Base-by-base conservation (phyloP, 768 basidiomycete genomes). In the Russula foetens region DNA sequence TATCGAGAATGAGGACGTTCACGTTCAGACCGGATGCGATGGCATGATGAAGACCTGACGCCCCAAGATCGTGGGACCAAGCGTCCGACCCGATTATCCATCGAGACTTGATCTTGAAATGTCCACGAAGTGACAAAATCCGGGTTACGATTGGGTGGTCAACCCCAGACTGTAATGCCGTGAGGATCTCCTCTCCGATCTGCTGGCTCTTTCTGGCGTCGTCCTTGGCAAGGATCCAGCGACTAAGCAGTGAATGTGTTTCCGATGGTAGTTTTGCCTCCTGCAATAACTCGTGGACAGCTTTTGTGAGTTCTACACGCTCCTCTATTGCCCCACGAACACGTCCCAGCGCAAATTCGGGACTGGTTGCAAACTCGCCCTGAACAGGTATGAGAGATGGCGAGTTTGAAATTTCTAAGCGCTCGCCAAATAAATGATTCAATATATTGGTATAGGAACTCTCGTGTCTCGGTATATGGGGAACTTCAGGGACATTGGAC, bases 71-170 rank as follows among this genome's bases (percentile, higher is more conserved):
- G 71, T 97, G 92, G 0, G 95, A 89, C 97, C 97, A 98, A 0
- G 92, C 90, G 71, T 99, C 97, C 21, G 95, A 98, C 21, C 96
- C 94, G 67, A 99, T 88, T 72, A 99, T 98, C 97, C 97, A 99
- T 60, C 90, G 80, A 7, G 91, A 93, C 39, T 77, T 77, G 8
- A 84, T 76, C 44, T 82, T 75, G 66, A 97, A 83, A 66, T 85
- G 81, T 21, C 81, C 73, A 43, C 79, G 79, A 12, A 88, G 75
- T 17, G 79, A 68, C 39, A 92, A 78, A 47, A 91, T 79, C 29
- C 78, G 78, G 43, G 82, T 73, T 5, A 81, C 82, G 9, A 79
- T 73, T 5, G 79, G 71, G 60, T 79, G 75, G 8, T 71, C 61
- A 50, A 73, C 49, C 19, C 76, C 58, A 19, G 75, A 74, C 65